Evolutionary conservation across 768 basidiomycete species (phyloP), one percentile per base, ranked within the genome.

Genomic region (Amanita exitialis): DNA sequence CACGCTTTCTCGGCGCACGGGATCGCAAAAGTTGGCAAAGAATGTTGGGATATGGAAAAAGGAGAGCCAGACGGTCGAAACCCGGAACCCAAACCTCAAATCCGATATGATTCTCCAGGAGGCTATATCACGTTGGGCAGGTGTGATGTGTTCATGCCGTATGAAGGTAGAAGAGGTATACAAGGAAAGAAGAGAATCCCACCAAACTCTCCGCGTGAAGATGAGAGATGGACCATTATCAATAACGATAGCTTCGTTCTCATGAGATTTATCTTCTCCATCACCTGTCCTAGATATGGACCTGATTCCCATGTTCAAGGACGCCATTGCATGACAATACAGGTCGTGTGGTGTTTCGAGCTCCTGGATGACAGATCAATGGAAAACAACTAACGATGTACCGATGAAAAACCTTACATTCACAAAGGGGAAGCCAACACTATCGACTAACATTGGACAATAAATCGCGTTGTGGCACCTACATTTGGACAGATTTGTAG

Each of bases 151-250:
- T 51, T 65, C 65, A 41, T 60, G 62, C 51, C 61, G 65, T 23
- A 56, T 56, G n/a, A 64, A 58, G 52, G 60, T 56, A 6, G 68
- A 64, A 15, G 70, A 70, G 27, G 64, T 51, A 61, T 87, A 87
- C 25, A 82, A 59, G 36, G 69, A 66, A 32, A 86, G 64, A 15
- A 89, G 70, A 3, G 76, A 78, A 59, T 88, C 88, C 82, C 83
- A 90, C 87, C 87, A 88, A 20, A 78, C 80, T 67, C 83, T 80
- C 45, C 84, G 82, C 15, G 73, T 69, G 62, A 85, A 86, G 44
- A 75, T 72, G 34, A 85, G 65, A 7, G 83, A 83, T 6, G 86
- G 86, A 54, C 80, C 77, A 42, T 67, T 60, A 5, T 59, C 61
- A n/a, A 82, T 76, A 36, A 64, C 62, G n/a, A 52, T 12, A 16